These are phyloP conservation scores for Apophysomyces elegans DNA, from an alignment of 371 early-diverging fungal genomes.

Conservation along the genomic window DNA sequence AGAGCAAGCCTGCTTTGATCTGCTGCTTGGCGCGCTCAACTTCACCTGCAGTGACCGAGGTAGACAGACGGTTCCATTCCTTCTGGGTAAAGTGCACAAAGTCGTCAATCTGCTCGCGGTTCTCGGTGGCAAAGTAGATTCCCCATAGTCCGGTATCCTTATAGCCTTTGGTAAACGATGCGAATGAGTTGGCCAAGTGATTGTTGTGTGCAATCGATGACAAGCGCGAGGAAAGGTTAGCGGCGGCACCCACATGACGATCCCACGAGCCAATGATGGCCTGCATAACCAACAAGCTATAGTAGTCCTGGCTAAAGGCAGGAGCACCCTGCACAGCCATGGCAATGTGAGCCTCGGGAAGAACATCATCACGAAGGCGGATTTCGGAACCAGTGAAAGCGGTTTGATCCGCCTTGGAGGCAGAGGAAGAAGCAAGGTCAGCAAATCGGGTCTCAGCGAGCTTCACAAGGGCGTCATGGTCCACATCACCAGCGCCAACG, in stretches of 20 bases:
- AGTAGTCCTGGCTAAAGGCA: conserved; percentile 91
- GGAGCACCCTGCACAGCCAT: conserved; percentile 94
- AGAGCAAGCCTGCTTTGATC: conserved; percentile 88
- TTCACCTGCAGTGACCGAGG: conserved; percentile 85
- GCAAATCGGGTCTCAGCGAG: conserved; percentile 92
- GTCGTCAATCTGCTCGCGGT: conserved; percentile 81
- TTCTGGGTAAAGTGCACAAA: conserved; percentile 84
- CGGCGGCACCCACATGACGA: conserved; percentile 82
- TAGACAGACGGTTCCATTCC: conserved; percentile 91
- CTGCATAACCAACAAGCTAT: conserved; percentile 91
- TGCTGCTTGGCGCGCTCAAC: conserved; percentile 97
- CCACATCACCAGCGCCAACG: conserved; percentile 90
- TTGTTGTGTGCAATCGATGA: conserved; percentile 78
- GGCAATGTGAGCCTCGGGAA: conserved; percentile 93
- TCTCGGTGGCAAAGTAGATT: conserved; percentile 86
- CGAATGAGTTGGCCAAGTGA: conserved; percentile 92
- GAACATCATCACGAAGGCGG: conserved; percentile 88
- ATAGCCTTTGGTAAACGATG: conserved; percentile 96
- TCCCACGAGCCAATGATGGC: conserved; percentile 94
- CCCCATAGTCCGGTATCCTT: conserved; percentile 96
- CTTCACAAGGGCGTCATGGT: conserved; percentile 88
- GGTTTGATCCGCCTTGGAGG: conserved; percentile 52
- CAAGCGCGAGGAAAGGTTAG: conserved; percentile 84
- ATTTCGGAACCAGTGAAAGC: conserved; percentile 90
- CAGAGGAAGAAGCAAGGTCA: conserved; percentile 54